phyloP scores from a whole-genome alignment of 2,329 filamentous ascomycete species.

The Aspergillus sp. region DNA sequence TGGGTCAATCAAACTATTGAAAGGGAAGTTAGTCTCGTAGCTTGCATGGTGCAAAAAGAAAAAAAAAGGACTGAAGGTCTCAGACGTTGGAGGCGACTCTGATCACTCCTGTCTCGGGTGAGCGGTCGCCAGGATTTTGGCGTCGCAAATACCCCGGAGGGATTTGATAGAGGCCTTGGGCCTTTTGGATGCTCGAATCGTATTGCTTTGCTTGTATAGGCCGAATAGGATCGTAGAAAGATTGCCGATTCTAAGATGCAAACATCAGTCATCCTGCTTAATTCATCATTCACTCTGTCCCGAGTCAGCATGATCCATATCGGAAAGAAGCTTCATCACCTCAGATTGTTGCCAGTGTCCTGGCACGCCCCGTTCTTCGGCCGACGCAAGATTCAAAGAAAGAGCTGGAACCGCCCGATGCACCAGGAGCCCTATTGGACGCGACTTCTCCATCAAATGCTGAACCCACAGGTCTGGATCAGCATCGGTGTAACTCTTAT shows the following conservation, averaged over 20 bases:
- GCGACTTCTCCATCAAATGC: background rate
- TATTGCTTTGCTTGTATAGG: constrained; percentile 13
- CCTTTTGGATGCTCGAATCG: constrained; percentile 7
- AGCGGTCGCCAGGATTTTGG: constrained; percentile 18
- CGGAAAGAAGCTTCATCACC: constrained; percentile 1
- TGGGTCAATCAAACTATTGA: constrained; percentile 21
- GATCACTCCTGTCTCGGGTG: constrained; percentile 21
- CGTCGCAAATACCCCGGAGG: constrained; percentile 13
- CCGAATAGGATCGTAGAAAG: background rate
- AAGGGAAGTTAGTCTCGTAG: constrained; percentile 11
- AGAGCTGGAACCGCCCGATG: background rate
- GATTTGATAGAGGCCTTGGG: background rate
- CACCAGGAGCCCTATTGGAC: background rate
- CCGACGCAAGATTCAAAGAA: constrained; percentile 2
- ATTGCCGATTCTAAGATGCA: constrained; percentile 19
- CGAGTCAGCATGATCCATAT: background rate
- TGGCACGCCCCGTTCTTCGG: background rate
- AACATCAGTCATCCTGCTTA: background rate
- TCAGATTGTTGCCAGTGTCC: background rate
- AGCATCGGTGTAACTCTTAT: constrained; percentile 10
- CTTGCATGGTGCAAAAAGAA: constrained; percentile 9
- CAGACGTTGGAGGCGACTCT: constrained; percentile 23
- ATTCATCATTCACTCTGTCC: background rate
- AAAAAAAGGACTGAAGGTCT: constrained; percentile 13
- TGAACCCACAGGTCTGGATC: background rate